Base-by-base conservation (phyloP, 441 rosid species). In the Jatropha multifida region DNA sequence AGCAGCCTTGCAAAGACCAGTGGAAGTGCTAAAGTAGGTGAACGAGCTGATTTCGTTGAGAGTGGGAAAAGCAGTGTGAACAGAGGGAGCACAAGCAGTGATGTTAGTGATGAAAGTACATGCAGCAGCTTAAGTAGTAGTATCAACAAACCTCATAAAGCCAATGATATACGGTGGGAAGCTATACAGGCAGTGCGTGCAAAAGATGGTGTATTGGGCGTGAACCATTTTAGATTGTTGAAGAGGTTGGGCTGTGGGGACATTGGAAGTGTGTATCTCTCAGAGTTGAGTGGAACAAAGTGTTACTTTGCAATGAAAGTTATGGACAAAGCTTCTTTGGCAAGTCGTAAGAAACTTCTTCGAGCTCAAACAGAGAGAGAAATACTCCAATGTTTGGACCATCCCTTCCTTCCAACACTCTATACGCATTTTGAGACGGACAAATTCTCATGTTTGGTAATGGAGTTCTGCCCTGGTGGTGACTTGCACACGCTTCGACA, bases 341-440 rank as follows among this genome's bases (percentile, higher is more conserved):
- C 93, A 67, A 82, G 92, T 59, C 90, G 96, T 27, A 93, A 93
- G 83, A 93, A 93, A 82, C 89, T 93, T 81, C 91, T 90, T 72
- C 86, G 97, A 65, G 92, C 93, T 74, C 97, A 93, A 79, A 91
- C 97, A 0, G 97, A 93, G 86, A 90, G 94, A 81, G 97, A 93
- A 81, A 93, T 93, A 80, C 77, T 93, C 73, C 96, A 88, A 63
- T 84, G 88, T 71, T 84, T 93, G 78, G 96, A 93, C 81, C 97
- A 93, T 63, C 97, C 97, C 3, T 93, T 93, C 83, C 93, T 93
- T 76, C 97, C 97, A 4, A 87, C 97, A 32, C 80, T 93, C 62
- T 92, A 92, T 76, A 80, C 92, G 59, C 90, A 90, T 79, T 90
- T 90, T 40, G 94, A 90, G 85, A 86, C 94, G 40, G 92, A 87